These are phyloP conservation scores for Fusarium devonianum DNA, from an alignment of 2,329 filamentous ascomycete species.

Conservation along the genomic window DNA sequence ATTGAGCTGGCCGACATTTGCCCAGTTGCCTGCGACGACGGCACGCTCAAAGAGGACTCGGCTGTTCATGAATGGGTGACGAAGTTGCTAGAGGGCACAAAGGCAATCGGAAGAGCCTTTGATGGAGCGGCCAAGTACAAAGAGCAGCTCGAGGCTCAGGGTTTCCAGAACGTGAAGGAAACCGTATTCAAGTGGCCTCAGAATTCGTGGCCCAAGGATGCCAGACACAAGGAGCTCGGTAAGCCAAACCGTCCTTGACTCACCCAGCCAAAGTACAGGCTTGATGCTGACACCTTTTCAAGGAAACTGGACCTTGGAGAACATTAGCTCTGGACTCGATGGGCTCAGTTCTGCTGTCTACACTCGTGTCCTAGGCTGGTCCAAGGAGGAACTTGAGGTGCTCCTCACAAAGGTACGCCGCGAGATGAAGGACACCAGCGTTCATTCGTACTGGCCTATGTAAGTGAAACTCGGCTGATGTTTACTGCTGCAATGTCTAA, in stretches of 20 bases:
- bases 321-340: slow-evolving; percentile 36
- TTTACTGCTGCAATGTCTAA: no score
- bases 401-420: slow-evolving; percentile 37
- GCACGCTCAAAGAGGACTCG: slow-evolving; percentile 20
- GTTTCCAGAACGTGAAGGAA: slow-evolving; percentile 58
- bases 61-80: slow-evolving; percentile 32
- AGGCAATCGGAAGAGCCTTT: slow-evolving; percentile 39
- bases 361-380: slow-evolving; percentile 41
- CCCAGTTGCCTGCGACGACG: slow-evolving; percentile 20
- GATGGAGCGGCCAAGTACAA: slow-evolving; percentile 32
- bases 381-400: slow-evolving; percentile 35
- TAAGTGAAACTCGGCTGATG: slow-evolving; percentile 12
- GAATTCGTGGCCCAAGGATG: slow-evolving; percentile 58
- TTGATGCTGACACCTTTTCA: no score
- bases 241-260: neutral
- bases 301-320: slow-evolving; percentile 34
- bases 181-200: slow-evolving; percentile 55
- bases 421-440: slow-evolving; percentile 35
- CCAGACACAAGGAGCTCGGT: slow-evolving; percentile 56
- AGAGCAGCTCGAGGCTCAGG: slow-evolving; percentile 53
- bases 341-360: slow-evolving; percentile 42
- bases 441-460: slow-evolving; percentile 43
- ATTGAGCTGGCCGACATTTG: slow-evolving; percentile 35
- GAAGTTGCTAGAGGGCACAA: slow-evolving; percentile 37
- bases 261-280: slow-evolving; percentile 37